These are phyloP conservation scores for Geosmithia flava DNA, from an alignment of 2,329 filamentous ascomycete genomes.

Conservation along the genomic window DNA sequence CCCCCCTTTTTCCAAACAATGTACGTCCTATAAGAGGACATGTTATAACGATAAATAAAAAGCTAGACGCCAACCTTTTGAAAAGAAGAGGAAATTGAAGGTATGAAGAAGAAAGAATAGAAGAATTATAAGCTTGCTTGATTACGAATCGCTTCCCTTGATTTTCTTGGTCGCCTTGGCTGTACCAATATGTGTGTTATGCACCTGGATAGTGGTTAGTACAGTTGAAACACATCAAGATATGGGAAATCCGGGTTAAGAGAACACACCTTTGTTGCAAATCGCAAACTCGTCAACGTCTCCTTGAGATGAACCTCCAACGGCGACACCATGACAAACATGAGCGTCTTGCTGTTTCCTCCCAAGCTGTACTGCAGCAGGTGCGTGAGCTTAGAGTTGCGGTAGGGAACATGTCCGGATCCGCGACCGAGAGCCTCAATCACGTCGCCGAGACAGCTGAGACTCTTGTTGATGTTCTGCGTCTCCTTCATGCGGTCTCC, in stretches of 20 bases:
- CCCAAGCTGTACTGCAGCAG: constrained; percentile 89
- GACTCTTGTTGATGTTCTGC: constrained; percentile 91
- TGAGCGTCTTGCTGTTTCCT: constrained; percentile 92
- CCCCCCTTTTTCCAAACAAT: not conserved
- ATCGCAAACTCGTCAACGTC: constrained; percentile 87
- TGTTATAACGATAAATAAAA: not conserved
- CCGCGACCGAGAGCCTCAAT: constrained; percentile 85
- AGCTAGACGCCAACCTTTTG: not conserved
- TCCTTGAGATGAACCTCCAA: constrained; percentile 83
- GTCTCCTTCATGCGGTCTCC: constrained; percentile 87
- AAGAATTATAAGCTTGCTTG: not conserved
- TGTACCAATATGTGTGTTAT: constrained; percentile 86
- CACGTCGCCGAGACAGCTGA: constrained; percentile 87
- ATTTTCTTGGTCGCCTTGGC: constrained; percentile 64
- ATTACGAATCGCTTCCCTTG: constrained; percentile 21
- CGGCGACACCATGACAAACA: constrained; percentile 98
- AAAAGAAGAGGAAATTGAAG: too few relatives aligned
- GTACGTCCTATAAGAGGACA: not conserved
- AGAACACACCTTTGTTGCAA: constrained; percentile 71
- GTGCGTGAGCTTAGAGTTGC: constrained; percentile 95
- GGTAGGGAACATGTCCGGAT: constrained; percentile 77
- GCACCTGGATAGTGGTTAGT: constrained; percentile 36
- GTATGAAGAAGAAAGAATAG: not conserved
- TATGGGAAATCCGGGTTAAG: too few relatives aligned
- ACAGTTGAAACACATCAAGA: not conserved